Conservation (phyloP, 2,329 filamentous ascomycete genomes). For the Aspergillus terreus region DNA sequence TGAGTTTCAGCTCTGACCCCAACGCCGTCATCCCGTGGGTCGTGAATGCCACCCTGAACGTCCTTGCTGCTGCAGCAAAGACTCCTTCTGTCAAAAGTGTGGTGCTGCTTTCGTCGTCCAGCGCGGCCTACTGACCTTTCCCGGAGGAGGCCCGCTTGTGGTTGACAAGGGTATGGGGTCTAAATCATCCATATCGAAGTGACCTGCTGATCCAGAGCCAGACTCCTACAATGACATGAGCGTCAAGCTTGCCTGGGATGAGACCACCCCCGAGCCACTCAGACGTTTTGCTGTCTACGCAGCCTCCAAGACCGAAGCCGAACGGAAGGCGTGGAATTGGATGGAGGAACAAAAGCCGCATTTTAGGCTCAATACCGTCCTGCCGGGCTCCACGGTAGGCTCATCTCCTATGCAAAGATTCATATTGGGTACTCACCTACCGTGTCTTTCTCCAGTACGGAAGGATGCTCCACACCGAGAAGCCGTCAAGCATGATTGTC, state of each 20-base stretch:
- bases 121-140: conserved; percentile 4
- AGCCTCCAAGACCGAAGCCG: conserved; percentile 47
- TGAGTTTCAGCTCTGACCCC: conserved; percentile 10
- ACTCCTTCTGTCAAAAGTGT: conserved; percentile 10
- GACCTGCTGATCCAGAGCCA: conserved; percentile 4
- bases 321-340: conserved; percentile 48
- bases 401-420: background rate
- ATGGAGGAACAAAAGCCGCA: conserved; percentile 40
- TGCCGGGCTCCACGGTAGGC: conserved; percentile 32
- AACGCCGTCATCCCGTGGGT: conserved; percentile 8
- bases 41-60: conserved; percentile 5
- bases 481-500: conserved; percentile 21
- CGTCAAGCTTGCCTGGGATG: conserved; percentile 7
- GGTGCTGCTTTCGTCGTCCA: conserved; percentile 18
- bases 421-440: background rate
- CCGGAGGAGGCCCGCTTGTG: conserved; percentile 2
- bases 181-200: background rate
- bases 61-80: conserved; percentile 11
- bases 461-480: conserved; percentile 24
- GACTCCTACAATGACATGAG: conserved; percentile 9
- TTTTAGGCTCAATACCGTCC: conserved; percentile 43
- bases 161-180: conserved; percentile 10
- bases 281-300: conserved; percentile 15
- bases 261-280: background rate
- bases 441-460: conserved; percentile 11